Evolutionary conservation across 2,329 filamentous ascomycete genomes (phyloP).

Genomic region (Aspergillus quadrilineatus): DNA sequence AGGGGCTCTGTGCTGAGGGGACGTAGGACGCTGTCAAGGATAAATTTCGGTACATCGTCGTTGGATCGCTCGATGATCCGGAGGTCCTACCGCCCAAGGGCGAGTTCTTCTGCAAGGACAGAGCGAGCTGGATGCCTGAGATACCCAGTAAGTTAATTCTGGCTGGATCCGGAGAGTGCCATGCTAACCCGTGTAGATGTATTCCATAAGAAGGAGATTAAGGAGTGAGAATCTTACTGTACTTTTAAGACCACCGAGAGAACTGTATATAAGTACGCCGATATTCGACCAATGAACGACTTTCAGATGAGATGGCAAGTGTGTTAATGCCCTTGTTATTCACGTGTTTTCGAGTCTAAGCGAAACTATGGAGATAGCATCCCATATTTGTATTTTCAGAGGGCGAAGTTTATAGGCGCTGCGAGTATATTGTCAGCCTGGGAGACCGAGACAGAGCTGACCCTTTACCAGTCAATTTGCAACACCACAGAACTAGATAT

Average conservation of each 20-base stretch:
- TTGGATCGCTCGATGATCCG: slow-evolving; percentile 53
- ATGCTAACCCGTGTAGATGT: slow-evolving; percentile 32
- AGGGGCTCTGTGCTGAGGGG: background rate
- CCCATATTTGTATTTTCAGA: too few species aligned
- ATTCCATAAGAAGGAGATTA: slow-evolving; percentile 49
- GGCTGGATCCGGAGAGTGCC: background rate
- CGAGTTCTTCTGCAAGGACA: slow-evolving; percentile 55
- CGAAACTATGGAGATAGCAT: too few species aligned
- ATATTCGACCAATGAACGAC: too few species aligned
- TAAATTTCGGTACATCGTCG: slow-evolving; percentile 45
- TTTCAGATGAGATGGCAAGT: too few species aligned
- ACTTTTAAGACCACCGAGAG: background rate
- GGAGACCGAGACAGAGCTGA: too few species aligned
- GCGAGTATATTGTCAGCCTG: too few species aligned
- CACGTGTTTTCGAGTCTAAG: too few species aligned
- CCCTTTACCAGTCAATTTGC: too few species aligned
- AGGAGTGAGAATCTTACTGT: slow-evolving; percentile 31
- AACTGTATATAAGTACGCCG: background rate
- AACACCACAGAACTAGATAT: too few species aligned
- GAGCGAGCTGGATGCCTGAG: slow-evolving; percentile 53
- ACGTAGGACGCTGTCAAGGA: slow-evolving; percentile 32
- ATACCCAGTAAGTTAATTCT: slow-evolving; percentile 41
- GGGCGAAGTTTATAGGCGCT: too few species aligned
- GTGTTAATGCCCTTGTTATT: too few species aligned
- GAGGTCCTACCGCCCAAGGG: slow-evolving; percentile 53